A percentile compares a stretch with the other conserved stretches of the same genome.
Conservation (phyloP, 1,284 basidiomycete species). For the Irpex sp. region DNA sequence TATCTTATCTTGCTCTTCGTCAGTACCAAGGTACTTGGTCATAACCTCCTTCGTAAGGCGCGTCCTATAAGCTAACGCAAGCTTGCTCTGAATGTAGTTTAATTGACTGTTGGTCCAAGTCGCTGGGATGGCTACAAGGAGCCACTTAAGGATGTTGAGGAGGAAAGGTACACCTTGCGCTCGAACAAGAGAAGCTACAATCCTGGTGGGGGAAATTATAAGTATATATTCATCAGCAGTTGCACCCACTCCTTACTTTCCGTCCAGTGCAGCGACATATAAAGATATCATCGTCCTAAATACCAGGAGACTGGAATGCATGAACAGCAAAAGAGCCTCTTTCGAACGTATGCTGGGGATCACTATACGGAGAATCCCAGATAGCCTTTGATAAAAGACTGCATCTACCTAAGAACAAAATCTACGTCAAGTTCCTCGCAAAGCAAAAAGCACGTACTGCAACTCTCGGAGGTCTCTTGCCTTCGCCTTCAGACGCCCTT, state of each 20-base stretch:
- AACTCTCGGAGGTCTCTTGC: constrained; percentile 50
- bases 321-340: constrained; percentile 82
- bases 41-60: constrained; percentile 84
- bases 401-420: constrained; percentile 68
- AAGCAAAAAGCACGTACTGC: constrained; percentile 46
- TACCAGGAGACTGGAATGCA: constrained; percentile 87
- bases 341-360: constrained; percentile 85
- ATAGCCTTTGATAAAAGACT: constrained; percentile 83
- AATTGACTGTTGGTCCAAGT: constrained; percentile 98
- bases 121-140: constrained; percentile 90
- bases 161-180: constrained; percentile 81
- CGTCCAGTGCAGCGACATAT: constrained; percentile 95
- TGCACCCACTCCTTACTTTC: constrained; percentile 56
- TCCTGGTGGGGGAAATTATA: constrained; percentile 43
- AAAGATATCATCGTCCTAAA: constrained; percentile 89
- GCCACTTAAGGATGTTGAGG: constrained; percentile 85
- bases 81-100: constrained; percentile 90
- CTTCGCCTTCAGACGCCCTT: constrained; percentile 31
- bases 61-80: constrained; percentile 90
- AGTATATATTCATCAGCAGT: background rate
- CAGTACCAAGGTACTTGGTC: constrained; percentile 80
- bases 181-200: constrained; percentile 94
- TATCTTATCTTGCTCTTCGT: constrained; percentile 66
- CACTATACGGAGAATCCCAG: constrained; percentile 80
- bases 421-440: background rate